These are phyloP conservation scores for Penicillium roqueforti DNA, from an alignment of 495 filamentous ascomycete species.

Conservation along the genomic window DNA sequence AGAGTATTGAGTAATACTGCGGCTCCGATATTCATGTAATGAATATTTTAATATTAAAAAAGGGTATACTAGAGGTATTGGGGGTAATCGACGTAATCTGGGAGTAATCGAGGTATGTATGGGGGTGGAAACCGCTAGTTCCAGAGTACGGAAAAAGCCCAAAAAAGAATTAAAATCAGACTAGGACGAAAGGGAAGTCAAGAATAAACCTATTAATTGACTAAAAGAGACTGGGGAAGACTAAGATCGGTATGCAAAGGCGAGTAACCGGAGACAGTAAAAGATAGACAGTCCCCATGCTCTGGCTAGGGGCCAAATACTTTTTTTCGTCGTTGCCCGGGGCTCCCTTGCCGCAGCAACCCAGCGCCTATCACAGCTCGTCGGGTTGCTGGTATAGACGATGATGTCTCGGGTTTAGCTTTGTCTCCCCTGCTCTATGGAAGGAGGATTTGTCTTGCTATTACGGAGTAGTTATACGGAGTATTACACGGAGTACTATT, in stretches of 20 bases:
- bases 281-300: slow-evolving; percentile 2
- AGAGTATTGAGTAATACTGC: slow-evolving; percentile 11
- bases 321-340: slow-evolving; percentile 36
- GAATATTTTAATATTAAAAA: neutral
- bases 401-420: neutral
- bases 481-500: too few relatives aligned
- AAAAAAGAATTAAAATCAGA: neutral
- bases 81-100: neutral
- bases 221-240: too few relatives aligned
- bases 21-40: neutral
- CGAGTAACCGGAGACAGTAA: neutral
- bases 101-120: neutral
- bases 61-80: neutral
- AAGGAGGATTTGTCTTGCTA: neutral
- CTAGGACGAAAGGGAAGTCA: too few relatives aligned
- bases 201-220: too few relatives aligned
- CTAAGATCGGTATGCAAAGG: neutral
- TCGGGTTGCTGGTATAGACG: too few relatives aligned
- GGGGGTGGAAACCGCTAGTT: neutral
- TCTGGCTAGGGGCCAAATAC: slow-evolving; percentile 7
- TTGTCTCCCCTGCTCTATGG: slow-evolving; percentile 12
- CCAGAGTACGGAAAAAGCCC: too few relatives aligned
- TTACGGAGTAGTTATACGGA: too few relatives aligned
- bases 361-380: slow-evolving; percentile 35
- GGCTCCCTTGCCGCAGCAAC: slow-evolving; percentile 47